Evolutionary conservation across 805 yeast genomes (phyloP).

Genomic region (Cyberlindnera meyerae): DNA sequence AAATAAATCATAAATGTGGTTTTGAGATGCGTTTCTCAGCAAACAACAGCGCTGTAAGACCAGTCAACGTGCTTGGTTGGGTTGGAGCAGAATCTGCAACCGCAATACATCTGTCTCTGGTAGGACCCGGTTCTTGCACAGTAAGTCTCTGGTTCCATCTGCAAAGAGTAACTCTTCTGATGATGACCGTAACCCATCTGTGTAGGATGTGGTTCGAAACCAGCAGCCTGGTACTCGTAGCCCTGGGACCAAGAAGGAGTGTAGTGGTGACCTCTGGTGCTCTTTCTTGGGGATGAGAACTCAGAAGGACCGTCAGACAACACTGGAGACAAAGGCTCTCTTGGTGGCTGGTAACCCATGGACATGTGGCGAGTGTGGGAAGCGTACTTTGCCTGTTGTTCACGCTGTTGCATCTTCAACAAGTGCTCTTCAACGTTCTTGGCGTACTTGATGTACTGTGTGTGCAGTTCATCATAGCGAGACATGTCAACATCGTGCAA

Average conservation of each 20-base stretch:
- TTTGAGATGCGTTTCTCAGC: too few species aligned
- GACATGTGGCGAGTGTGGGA: conserved; percentile 5
- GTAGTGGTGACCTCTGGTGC: conserved; percentile 6
- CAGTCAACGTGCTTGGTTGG: conserved; percentile 21
- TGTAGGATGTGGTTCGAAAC: conserved; percentile 9
- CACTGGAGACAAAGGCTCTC: conserved; percentile 22
- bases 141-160: conserved; percentile 16
- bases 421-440: conserved; percentile 21
- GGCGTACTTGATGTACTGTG: conserved; percentile 23
- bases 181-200: conserved; percentile 12
- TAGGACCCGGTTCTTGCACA: conserved; percentile 25
- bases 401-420: conserved; percentile 11
- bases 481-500: conserved; percentile 35
- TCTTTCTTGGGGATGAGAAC: conserved; percentile 16
- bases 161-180: conserved; percentile 17
- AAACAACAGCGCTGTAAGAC: conserved; percentile 11
- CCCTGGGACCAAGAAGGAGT: conserved; percentile 10
- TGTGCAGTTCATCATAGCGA: conserved; percentile 20
- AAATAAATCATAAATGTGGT: not conserved
- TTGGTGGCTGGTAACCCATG: not conserved
- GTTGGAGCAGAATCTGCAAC: conserved; percentile 22
- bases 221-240: conserved; percentile 14
- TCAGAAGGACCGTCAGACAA: conserved; percentile 13
- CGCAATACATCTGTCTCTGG: conserved; percentile 18
- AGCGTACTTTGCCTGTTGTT: conserved; percentile 9